Base-by-base conservation (phyloP, 1,139 yeast genomes). In the Kodamaea suecica region DNA sequence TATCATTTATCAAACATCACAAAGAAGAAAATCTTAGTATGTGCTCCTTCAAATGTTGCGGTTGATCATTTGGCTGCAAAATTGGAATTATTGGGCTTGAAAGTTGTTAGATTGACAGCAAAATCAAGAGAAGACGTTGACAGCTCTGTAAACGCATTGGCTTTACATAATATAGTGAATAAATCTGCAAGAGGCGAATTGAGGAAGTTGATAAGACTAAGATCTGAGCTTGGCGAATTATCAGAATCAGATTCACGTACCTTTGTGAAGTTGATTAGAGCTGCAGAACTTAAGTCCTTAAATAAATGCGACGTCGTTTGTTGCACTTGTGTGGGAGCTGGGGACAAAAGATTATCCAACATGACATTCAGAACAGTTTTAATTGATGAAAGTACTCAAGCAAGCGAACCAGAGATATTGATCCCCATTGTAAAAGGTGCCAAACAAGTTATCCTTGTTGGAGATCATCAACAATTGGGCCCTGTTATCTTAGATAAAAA, bases 31-130 rank as follows among this genome's bases (percentile, higher is more conserved):
- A 78, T 88, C 5, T 67, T 90, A 33, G 97, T 88, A 3, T 87
- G 96, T 68, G 97, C 97, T 2, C 96, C 97, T 11, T 87, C 96
- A 14, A 90, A 90, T 59, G 92, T 90, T 36, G 97, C 97, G 0
- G 96, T 86, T 28, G 97, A 90, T 57, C 96, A 90, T 62, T 69
- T 90, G 39, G 88, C 96, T 2, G 74, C 73, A 6, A 83, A 88
- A 49, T 66, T 88, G 39, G 73, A 77, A 37, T 53, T 59, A 8
- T 59, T 86, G 23, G 95, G 95, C 0, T 59, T 90, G 36, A 77
- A 77, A 14, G 95, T 87, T 25, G 84, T 85, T 11, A 70, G 97
- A 49, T 50, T 88, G 30, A 73, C 81, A 9, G 95, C 97, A 2
- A 80, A 73, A 49, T 72, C 84, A 29, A 70, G 95, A 42, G 96